Conservation (phyloP, 2,329 filamentous ascomycete genomes). For the Pyricularia grisea region DNA sequence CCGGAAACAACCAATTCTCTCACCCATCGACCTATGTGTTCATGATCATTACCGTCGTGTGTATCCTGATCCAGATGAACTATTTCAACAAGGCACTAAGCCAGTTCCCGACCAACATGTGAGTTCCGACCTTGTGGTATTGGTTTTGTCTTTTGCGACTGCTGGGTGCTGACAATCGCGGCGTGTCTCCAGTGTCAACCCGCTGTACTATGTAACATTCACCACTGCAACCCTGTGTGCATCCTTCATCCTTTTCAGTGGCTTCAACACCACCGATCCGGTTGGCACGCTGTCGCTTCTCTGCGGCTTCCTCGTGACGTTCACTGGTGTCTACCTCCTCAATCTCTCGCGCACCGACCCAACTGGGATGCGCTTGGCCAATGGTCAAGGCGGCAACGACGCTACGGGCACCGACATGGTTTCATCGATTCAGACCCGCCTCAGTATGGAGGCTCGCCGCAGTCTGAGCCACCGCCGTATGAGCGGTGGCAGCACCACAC, state of each 20-base stretch:
- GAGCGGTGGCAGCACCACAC: conserved; percentile 52
- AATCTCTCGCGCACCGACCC: conserved; percentile 93
- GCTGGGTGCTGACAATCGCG: conserved; percentile 1
- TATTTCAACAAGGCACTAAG: conserved; percentile 99
- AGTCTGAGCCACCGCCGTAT: conserved; percentile 51
- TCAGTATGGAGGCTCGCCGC: conserved; percentile 84
- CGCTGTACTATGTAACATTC: conserved; percentile 95
- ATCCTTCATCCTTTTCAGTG: conserved; percentile 90
- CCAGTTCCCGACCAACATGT: conserved; percentile 97
- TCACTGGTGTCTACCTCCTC: conserved; percentile 88
- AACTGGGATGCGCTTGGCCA: conserved; percentile 60
- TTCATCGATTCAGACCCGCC: conserved; percentile 77
- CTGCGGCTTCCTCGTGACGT: conserved; percentile 89
- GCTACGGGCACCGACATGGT: conserved; percentile 87
- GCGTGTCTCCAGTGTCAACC: conserved; percentile 63
- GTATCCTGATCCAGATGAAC: conserved; percentile 98
- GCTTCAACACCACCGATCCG: conserved; percentile 88
- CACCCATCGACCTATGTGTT: conserved; percentile 97
- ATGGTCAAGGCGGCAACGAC: conserved; percentile 55
- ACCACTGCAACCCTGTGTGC: conserved; percentile 89
- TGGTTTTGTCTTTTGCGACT: background rate
- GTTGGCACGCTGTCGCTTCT: conserved; percentile 90
- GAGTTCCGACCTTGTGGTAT: conserved; percentile 26
- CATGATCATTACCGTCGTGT: conserved; percentile 83
- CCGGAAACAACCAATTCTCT: conserved; percentile 88